A percentile compares a stretch with the other conserved stretches of the same genome.
Conservation (phyloP, 495 filamentous ascomycete species). For the Choiromyces venosus region DNA sequence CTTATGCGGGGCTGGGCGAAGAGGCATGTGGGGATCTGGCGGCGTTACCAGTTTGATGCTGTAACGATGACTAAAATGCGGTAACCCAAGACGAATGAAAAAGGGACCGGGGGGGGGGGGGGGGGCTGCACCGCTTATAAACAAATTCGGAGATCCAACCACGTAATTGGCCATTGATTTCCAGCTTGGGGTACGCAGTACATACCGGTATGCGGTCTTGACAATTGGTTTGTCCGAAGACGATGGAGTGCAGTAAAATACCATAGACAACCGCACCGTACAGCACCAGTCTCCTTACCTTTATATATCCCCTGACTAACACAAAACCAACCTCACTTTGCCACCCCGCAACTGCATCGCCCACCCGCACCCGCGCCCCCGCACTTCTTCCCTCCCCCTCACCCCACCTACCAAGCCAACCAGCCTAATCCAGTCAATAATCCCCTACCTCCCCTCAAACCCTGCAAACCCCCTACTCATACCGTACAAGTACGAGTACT, state of each 20-base stretch:
- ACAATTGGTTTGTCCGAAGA: not conserved
- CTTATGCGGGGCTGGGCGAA: not conserved
- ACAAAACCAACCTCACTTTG: not conserved
- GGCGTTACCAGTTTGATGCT: not conserved
- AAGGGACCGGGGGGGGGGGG: not conserved
- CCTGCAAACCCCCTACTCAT: too few relatives aligned
- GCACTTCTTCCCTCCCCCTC: not conserved
- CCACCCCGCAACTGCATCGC: not conserved
- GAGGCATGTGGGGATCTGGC: not conserved
- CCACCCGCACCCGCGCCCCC: not conserved
- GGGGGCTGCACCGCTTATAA: not conserved
- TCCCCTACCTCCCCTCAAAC: too few relatives aligned
- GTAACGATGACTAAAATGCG: too few relatives aligned
- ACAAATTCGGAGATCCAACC: not conserved
- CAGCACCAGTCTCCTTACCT: not conserved
- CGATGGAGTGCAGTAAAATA: not conserved
- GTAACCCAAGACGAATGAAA: not conserved
- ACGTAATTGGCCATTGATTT: not conserved
- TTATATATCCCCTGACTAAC: not conserved
- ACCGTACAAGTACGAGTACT: too few relatives aligned
- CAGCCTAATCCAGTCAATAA: not conserved
- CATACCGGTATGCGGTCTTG: not conserved
- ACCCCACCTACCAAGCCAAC: not conserved
- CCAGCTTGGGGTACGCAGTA: not conserved
- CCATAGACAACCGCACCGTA: not conserved